phyloP scores from a whole-genome alignment of 495 filamentous ascomycete genomes.

The Neurospora pannonica region DNA sequence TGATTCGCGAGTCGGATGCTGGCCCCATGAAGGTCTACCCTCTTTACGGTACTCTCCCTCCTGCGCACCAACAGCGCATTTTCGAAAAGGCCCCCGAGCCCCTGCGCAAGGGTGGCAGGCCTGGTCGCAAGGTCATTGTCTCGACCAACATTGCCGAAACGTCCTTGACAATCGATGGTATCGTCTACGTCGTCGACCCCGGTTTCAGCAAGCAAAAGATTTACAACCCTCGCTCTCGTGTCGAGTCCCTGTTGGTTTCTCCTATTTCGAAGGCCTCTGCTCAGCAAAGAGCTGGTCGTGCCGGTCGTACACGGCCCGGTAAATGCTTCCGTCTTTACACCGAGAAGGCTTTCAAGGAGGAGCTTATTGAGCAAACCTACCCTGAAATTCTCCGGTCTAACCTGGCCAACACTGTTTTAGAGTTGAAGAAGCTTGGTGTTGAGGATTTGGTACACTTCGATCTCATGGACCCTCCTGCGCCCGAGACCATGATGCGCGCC shows the following conservation, averaged over 20 bases:
- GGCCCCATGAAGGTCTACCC: constrained; percentile 87
- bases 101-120: constrained; percentile 61
- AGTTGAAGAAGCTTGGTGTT: constrained; percentile 94
- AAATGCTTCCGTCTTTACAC: constrained; percentile 98
- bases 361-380: constrained; percentile 93
- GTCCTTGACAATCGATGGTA: constrained; percentile 94
- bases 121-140: constrained; percentile 91
- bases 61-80: constrained; percentile 85
- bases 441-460: constrained; percentile 97
- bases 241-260: constrained; percentile 91
- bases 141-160: constrained; percentile 99
- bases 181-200: constrained; percentile 97
- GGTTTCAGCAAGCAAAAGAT: constrained; percentile 99
- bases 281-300: constrained; percentile 95
- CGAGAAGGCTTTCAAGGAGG: constrained; percentile 93
- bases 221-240: constrained; percentile 92
- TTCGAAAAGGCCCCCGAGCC: constrained; percentile 81
- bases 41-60: constrained; percentile 88
- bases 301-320: constrained; percentile 92
- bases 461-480: constrained; percentile 95
- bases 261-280: constrained; percentile 98
- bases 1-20: constrained; percentile 79
- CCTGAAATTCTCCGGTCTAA: constrained; percentile 95
- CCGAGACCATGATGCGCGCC: constrained; percentile 97
- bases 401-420: constrained; percentile 84